Percentiles rank a stretch among this genome's conserved stretches.
Evolutionary conservation across 805 yeast species (phyloP).

Genomic region (Ogataea minuta): DNA sequence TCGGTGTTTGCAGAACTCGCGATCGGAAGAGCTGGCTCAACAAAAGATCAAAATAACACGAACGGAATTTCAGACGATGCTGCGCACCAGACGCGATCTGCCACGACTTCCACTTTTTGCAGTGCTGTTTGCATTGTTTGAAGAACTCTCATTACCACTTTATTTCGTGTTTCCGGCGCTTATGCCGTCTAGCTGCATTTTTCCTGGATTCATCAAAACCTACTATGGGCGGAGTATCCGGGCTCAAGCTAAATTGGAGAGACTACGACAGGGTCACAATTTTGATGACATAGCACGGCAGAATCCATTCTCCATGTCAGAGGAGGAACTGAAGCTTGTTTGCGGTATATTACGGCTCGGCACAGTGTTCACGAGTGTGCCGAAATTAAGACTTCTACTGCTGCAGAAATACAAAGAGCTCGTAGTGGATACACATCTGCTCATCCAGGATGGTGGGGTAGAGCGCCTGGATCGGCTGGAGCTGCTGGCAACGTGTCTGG

Average conservation of each 20-base stretch:
- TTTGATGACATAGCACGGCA: slow-evolving; percentile 32
- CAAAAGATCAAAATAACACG: slow-evolving; percentile 32
- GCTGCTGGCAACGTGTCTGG: slow-evolving; percentile 50
- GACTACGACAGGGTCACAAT: slow-evolving; percentile 15
- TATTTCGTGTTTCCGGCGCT: slow-evolving; percentile 53
- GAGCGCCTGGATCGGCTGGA: slow-evolving; percentile 50
- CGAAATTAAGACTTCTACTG: slow-evolving; percentile 37
- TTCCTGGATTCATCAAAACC: slow-evolving; percentile 46
- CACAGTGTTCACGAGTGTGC: slow-evolving; percentile 28
- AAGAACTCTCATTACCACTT: slow-evolving; percentile 55
- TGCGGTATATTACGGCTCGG: slow-evolving; percentile 36
- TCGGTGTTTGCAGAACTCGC: slow-evolving; percentile 23
- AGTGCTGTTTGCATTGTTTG: slow-evolving; percentile 48
- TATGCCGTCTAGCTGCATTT: slow-evolving; percentile 60
- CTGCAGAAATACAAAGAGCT: slow-evolving; percentile 43
- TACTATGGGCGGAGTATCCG: slow-evolving; percentile 33
- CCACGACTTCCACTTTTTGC: slow-evolving; percentile 59
- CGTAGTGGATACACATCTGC: slow-evolving; percentile 50
- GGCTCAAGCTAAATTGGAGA: slow-evolving; percentile 23
- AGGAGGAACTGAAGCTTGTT: slow-evolving; percentile 35
- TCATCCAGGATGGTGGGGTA: slow-evolving; percentile 42
- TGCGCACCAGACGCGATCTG: slow-evolving; percentile 50
- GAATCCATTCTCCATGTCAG: slow-evolving; percentile 49
- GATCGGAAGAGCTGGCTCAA: slow-evolving; percentile 10
- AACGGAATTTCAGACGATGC: slow-evolving; percentile 47